Conservation (phyloP, 148 eudicot genomes). For the Diospyros kaki region DNA sequence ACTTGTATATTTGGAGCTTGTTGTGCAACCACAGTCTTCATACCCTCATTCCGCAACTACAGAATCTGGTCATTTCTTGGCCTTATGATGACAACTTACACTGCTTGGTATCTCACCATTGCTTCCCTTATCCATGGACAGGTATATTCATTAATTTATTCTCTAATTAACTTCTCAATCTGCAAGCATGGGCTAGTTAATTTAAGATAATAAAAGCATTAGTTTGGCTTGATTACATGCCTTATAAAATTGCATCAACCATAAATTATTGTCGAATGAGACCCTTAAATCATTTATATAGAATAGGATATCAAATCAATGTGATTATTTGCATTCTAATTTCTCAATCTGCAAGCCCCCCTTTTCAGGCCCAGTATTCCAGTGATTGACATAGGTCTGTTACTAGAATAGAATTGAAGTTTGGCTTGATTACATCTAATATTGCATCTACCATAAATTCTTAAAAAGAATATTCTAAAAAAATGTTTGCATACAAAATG, state of each 20-base stretch:
- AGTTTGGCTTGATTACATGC: slow-evolving; percentile 21
- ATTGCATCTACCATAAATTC: background rate
- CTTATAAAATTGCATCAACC: too few species aligned
- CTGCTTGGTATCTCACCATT: slow-evolving; percentile 36
- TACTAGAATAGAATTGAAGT: too few species aligned
- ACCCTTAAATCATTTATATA: too few species aligned
- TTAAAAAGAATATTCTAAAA: too few species aligned
- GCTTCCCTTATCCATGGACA: slow-evolving; percentile 32
- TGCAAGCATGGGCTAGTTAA: too few species aligned
- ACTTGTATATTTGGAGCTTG: slow-evolving; percentile 38
- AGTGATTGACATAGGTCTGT: too few species aligned
- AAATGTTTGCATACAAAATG: too few species aligned
- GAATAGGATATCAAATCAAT: too few species aligned
- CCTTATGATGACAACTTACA: slow-evolving; percentile 37
- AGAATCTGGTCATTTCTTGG: slow-evolving; percentile 38
- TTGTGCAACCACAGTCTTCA: slow-evolving; percentile 38
- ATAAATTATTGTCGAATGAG: too few species aligned
- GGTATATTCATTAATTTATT: slow-evolving; percentile 9
- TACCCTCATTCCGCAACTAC: slow-evolving; percentile 39
- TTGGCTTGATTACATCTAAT: background rate
- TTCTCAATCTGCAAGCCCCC: too few species aligned
- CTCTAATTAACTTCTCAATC: background rate
- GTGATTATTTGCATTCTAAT: too few species aligned
- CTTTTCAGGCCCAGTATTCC: too few species aligned
- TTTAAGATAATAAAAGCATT: slow-evolving; percentile 2